Conservation (phyloP, 2,329 filamentous ascomycete genomes). For the Coleophoma eucalyptorum region DNA sequence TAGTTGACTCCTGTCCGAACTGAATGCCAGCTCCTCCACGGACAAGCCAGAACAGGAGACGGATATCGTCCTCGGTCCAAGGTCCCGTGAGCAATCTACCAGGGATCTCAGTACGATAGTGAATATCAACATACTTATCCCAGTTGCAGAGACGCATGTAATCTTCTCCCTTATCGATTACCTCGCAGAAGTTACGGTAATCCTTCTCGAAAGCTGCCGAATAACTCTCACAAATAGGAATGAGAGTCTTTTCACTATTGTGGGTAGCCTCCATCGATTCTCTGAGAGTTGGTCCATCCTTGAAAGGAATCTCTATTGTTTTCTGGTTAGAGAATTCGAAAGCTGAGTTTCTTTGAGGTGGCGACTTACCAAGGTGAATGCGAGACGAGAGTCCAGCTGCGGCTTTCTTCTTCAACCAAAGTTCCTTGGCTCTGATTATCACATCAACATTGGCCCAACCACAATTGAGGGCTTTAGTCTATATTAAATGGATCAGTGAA, state of each 20-base stretch:
- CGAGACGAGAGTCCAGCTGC: constrained; percentile 1
- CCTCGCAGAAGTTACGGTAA: neutral
- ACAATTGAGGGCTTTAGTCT: constrained; percentile 21
- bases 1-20: constrained; percentile 17
- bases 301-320: neutral
- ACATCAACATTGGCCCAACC: constrained; percentile 22
- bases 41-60: constrained; percentile 23
- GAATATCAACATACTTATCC: constrained; percentile 8
- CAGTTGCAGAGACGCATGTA: neutral
- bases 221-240: too few relatives aligned
- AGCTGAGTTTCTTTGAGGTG: neutral
- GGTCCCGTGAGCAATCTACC: constrained; percentile 23
- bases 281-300: neutral
- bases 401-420: constrained; percentile 15
- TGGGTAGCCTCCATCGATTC: neutral
- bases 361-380: constrained; percentile 9
- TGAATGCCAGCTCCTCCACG: constrained; percentile 21
- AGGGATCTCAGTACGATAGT: constrained; percentile 19
- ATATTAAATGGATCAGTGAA: neutral
- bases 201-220: neutral
- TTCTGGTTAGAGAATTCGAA: neutral
- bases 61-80: constrained; percentile 21
- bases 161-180: neutral
- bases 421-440: constrained; percentile 18
- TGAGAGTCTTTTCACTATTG: neutral